Percentiles rank a stretch among this genome's conserved stretches.
These are phyloP conservation scores for Luvunga scandens DNA, from an alignment of 345 rosid genomes.

Conservation along the genomic window DNA sequence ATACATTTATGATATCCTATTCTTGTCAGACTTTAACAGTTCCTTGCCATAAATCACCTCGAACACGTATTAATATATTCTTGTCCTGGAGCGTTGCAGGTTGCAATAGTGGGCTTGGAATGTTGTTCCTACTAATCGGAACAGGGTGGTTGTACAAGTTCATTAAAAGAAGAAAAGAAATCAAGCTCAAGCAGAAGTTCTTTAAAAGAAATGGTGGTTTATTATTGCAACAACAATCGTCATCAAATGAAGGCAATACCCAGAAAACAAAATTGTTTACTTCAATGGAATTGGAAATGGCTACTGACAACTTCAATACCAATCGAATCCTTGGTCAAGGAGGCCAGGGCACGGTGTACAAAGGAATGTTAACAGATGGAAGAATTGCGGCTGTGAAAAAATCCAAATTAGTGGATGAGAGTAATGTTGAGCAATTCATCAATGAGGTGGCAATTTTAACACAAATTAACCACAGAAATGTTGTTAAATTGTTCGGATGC, in stretches of 20 bases:
- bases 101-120: neutral
- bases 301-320: neutral
- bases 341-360: neutral
- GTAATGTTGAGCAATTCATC: neutral
- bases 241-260: neutral
- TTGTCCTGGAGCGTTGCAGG: neutral
- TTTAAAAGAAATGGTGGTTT: constrained; percentile 2
- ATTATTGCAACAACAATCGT: neutral
- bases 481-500: neutral
- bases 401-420: neutral
- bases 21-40: too few species aligned
- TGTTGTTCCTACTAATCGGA: neutral
- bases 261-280: constrained; percentile 2
- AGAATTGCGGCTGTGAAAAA: neutral
- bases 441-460: neutral
- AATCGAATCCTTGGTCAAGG: constrained; percentile 3
- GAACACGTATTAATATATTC: neutral
- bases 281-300: neutral
- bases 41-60: too few species aligned
- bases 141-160: neutral
- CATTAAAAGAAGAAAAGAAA: neutral
- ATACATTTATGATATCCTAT: too few species aligned
- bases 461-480: neutral
- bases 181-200: neutral
- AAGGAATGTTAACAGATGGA: constrained; percentile 6